A percentile compares a stretch with the other conserved stretches of the same genome.
Evolutionary conservation across 768 basidiomycete genomes (phyloP).

Genomic region (Mycena rosella): DNA sequence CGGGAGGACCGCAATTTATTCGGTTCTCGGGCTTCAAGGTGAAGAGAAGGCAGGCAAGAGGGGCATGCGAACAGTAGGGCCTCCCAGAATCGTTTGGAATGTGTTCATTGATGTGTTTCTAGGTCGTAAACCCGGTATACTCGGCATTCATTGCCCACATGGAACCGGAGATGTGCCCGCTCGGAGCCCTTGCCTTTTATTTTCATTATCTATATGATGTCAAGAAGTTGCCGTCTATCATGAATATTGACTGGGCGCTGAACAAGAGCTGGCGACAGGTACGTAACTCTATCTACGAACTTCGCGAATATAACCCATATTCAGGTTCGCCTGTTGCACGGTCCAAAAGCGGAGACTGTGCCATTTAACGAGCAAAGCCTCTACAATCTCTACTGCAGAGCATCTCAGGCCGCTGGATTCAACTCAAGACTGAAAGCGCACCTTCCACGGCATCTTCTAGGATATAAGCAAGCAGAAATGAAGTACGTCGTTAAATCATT

Average conservation of each 20-base stretch:
- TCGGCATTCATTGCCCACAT: slow-evolving; percentile 44
- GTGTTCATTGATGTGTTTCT: neutral
- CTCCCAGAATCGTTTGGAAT: neutral
- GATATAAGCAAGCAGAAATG: too few relatives aligned
- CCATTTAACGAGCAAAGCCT: slow-evolving; percentile 39
- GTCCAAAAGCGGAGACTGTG: slow-evolving; percentile 25
- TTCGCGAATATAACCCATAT: neutral
- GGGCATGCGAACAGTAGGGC: slow-evolving; percentile 42
- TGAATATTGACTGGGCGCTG: slow-evolving; percentile 6
- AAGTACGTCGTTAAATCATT: too few relatives aligned
- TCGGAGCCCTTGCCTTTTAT: slow-evolving; percentile 44
- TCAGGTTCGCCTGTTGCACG: slow-evolving; percentile 32
- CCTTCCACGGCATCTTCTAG: too few relatives aligned
- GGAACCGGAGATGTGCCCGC: slow-evolving; percentile 41
- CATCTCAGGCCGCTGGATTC: slow-evolving; percentile 37
- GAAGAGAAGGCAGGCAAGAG: slow-evolving; percentile 35
- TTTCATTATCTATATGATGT: slow-evolving; percentile 45
- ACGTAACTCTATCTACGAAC: neutral
- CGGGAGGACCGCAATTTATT: slow-evolving; percentile 22
- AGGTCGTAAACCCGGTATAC: slow-evolving; percentile 48
- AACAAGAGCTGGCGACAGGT: slow-evolving; percentile 13
- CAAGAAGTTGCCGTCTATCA: slow-evolving; percentile 27
- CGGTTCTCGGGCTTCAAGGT: slow-evolving; percentile 32
- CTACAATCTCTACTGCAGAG: slow-evolving; percentile 29
- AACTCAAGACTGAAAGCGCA: slow-evolving; percentile 40